Percentiles rank a stretch among this genome's conserved stretches.
Conservation (phyloP, 1,284 basidiomycete genomes). For the Ceratobasidium sp. region DNA sequence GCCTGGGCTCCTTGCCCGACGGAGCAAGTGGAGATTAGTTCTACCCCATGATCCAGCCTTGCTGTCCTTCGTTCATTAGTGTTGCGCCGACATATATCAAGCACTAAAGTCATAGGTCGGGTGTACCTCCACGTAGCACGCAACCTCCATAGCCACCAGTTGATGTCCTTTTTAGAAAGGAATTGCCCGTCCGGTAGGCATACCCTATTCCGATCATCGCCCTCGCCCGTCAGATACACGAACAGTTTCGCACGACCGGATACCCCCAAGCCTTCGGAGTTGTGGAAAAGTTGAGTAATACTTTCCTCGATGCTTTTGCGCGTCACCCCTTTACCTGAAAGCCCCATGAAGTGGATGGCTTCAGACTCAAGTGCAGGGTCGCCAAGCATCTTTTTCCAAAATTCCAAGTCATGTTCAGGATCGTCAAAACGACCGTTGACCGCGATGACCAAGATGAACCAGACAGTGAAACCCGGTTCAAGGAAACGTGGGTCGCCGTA, state of each 20-base stretch:
- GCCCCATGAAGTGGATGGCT: neutral
- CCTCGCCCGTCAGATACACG: neutral
- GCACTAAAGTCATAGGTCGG: neutral
- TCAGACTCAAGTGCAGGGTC: neutral
- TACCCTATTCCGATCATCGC: neutral
- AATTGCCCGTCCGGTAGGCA: neutral
- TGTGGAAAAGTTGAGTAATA: neutral
- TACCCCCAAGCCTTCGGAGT: neutral
- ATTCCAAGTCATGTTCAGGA: neutral
- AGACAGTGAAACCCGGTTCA: neutral
- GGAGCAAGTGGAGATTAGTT: neutral
- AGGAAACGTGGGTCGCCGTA: too few species aligned
- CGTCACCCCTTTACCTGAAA: neutral
- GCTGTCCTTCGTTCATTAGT: neutral
- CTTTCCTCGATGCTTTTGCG: neutral
- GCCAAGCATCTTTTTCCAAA: neutral
- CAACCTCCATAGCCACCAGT: neutral
- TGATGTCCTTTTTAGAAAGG: neutral
- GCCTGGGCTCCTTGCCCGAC: neutral
- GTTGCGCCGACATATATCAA: neutral
- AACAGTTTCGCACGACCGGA: neutral
- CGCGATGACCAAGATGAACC: neutral
- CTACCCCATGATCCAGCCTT: neutral
- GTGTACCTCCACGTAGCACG: neutral
- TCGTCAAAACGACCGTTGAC: neutral